phyloP scores from a whole-genome alignment of 495 filamentous ascomycete species.

The Tuber microsphaerosporum region DNA sequence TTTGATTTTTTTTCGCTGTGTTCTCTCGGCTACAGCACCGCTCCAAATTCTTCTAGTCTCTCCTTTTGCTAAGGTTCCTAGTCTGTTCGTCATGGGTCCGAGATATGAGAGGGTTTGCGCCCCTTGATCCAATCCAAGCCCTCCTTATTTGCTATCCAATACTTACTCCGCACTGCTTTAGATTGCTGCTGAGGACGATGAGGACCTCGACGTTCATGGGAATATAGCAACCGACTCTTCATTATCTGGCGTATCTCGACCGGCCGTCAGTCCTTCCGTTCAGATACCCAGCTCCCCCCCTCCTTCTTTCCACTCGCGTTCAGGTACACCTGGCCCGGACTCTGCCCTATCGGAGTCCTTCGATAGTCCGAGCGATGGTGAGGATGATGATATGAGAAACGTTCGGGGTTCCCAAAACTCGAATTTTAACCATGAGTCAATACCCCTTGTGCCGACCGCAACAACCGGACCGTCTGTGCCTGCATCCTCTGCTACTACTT shows the following conservation, averaged over 20 bases:
- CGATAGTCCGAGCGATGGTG: slow-evolving; percentile 65
- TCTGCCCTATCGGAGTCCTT: slow-evolving; percentile 84
- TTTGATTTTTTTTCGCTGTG: slow-evolving; percentile 12
- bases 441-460: slow-evolving; percentile 38
- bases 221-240: slow-evolving; percentile 27
- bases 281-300: slow-evolving; percentile 75
- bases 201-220: slow-evolving; percentile 38
- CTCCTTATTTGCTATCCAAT: background rate
- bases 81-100: slow-evolving; percentile 33
- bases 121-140: slow-evolving; percentile 11
- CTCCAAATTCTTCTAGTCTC: slow-evolving; percentile 9
- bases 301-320: slow-evolving; percentile 84
- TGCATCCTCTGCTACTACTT: slow-evolving; percentile 42
- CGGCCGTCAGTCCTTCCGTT: slow-evolving; percentile 41
- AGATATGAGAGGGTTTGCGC: slow-evolving; percentile 38
- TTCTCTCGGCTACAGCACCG: slow-evolving; percentile 9
- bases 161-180: background rate
- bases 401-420: slow-evolving; percentile 43
- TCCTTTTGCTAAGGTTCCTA: slow-evolving; percentile 8
- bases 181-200: slow-evolving; percentile 34
- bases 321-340: slow-evolving; percentile 68
- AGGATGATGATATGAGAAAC: slow-evolving; percentile 64
- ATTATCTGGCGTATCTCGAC: slow-evolving; percentile 45
- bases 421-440: slow-evolving; percentile 44
- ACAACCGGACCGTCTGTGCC: slow-evolving; percentile 46